These are phyloP conservation scores for Penicillium bovifimosum DNA, from an alignment of 495 filamentous ascomycete genomes.

Conservation along the genomic window DNA sequence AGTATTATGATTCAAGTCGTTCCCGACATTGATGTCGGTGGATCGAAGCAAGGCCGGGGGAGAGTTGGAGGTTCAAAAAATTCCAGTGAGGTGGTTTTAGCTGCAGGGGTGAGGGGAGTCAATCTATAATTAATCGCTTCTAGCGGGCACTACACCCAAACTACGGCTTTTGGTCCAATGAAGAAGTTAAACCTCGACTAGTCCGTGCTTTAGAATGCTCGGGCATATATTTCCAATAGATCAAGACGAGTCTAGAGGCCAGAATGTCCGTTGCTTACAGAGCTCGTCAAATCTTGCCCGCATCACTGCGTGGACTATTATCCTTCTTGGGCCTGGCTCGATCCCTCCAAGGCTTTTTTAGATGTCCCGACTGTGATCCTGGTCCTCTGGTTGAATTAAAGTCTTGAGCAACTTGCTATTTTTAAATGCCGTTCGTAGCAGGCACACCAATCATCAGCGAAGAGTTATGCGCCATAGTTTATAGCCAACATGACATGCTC, in stretches of 20 bases:
- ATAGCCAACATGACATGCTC: constrained; percentile 1
- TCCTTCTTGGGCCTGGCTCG: background rate
- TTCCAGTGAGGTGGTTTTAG: constrained; percentile 38
- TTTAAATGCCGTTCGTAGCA: constrained; percentile 1
- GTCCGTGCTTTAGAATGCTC: constrained; percentile 13
- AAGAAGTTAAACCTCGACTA: constrained; percentile 1
- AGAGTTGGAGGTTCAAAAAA: constrained; percentile 15
- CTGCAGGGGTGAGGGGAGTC: constrained; percentile 29
- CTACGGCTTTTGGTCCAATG: constrained; percentile 15
- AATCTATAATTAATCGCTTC: constrained; percentile 33
- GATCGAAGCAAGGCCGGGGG: background rate
- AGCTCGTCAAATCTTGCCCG: constrained; percentile 1
- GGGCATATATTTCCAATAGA: background rate
- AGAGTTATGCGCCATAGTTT: background rate
- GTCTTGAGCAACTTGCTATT: background rate
- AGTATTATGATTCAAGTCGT: background rate
- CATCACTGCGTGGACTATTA: background rate
- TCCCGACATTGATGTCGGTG: constrained; percentile 4
- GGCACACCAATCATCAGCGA: constrained; percentile 3
- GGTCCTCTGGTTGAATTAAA: background rate
- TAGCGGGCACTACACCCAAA: constrained; percentile 8
- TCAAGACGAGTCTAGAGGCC: background rate
- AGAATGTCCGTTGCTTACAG: background rate
- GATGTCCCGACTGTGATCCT: background rate
- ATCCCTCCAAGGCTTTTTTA: background rate